Evolutionary conservation across 1,139 yeast species (phyloP), one percentile per base, ranked within the genome.

Genomic region (Candida anutae): DNA sequence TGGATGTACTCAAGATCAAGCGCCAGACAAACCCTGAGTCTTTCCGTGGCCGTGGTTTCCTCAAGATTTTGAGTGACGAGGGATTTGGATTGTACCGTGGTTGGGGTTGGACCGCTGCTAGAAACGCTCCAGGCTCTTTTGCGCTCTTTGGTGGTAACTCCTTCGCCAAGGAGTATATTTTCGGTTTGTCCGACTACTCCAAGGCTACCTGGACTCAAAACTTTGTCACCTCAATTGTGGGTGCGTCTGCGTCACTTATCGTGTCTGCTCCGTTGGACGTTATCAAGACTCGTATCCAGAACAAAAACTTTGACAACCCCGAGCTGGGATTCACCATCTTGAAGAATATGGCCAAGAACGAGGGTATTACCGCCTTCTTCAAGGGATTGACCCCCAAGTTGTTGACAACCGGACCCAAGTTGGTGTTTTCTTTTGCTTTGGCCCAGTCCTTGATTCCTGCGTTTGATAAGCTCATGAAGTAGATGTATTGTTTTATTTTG

Each of bases 21-120:
- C 88, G 97, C 66, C 99, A 90, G 70, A 90, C 99, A 32, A 90
- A 90, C 69, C 99, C 99, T 10, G 98, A 90, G 58, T 69, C 98
- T 15, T 90, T 90, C 74, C 80, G 78, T 58, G 99, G 99, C 46
- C 82, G 98, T 67, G 97, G 98, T 8, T 87, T 90, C 62, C 37
- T 87, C 39, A 81, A 74, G 59, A 85, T 90, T 46, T 53, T 90
- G 39, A 53, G 69, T 30, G 98, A 90, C 51, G 98, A 93, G 63
- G 98, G 98, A 14, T 71, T 85, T 37, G 87, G 90, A 21, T 69
- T 90, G 47, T 90, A 90, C 67, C 74, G 96, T 55, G 99, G 99
- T 42, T 88, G 97, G 95, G 97, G 97, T 34, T 90, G 99, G 99
- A 90, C 99, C 37, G 95, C 94, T 45, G 99, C 99, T 28, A 79